phyloP scores from a whole-genome alignment of 2,329 filamentous ascomycete species.

The Setomelanomma holmii region DNA sequence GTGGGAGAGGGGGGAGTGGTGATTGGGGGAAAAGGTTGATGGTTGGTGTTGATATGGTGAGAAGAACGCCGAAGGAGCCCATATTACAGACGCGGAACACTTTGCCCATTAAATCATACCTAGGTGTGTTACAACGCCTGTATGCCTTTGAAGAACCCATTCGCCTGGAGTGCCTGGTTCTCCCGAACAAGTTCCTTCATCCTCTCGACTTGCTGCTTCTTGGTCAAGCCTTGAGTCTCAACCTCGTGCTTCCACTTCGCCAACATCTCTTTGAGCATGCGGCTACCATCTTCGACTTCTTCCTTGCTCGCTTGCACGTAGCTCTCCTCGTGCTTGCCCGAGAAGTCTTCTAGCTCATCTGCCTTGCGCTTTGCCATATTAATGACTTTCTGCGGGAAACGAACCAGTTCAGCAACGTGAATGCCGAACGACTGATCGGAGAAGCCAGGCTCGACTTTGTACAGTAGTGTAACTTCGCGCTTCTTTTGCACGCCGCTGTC shows the following conservation, averaged over 20 bases:
- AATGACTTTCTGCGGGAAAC: conserved; percentile 96
- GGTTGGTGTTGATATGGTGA: too few relatives aligned
- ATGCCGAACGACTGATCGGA: conserved; percentile 99
- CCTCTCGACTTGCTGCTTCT: conserved; percentile 75
- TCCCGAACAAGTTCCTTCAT: conserved; percentile 80
- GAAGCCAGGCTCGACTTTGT: conserved; percentile 94
- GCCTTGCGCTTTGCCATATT: conserved; percentile 99
- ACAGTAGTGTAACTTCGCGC: conserved; percentile 88
- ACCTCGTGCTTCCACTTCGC: conserved; percentile 81
- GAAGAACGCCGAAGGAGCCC: too few relatives aligned
- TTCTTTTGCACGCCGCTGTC: conserved; percentile 48
- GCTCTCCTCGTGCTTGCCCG: conserved; percentile 71
- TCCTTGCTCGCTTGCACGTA: conserved; percentile 66
- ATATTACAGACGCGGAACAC: too few relatives aligned
- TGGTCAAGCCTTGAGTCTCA: conserved; percentile 63
- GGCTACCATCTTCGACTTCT: conserved; percentile 88
- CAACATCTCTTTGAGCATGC: conserved; percentile 82
- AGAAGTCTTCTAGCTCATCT: conserved; percentile 96
- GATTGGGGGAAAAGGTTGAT: neutral
- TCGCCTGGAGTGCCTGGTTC: conserved; percentile 69
- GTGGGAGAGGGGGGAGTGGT: neutral
- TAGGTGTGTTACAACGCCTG: conserved; percentile 58
- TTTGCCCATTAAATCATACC: too few relatives aligned
- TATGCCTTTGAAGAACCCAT: conserved; percentile 71
- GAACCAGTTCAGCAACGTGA: conserved; percentile 94